phyloP scores from a whole-genome alignment of 2,329 filamentous ascomycete species.

The Harringtonia aguacate region DNA sequence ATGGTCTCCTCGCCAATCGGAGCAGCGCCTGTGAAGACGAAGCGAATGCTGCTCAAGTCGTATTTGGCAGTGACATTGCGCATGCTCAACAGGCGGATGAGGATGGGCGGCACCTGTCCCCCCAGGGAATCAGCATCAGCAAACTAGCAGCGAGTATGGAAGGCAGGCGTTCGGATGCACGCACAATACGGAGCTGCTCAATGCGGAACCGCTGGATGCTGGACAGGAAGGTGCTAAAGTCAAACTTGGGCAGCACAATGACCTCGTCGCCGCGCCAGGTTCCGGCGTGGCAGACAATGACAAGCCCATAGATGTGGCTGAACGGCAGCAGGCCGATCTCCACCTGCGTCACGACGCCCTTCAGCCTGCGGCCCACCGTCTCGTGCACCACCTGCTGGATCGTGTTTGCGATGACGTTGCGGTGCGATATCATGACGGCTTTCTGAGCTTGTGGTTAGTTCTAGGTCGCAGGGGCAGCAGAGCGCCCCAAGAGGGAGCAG shows the following conservation, averaged over 20 bases:
- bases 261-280: constrained; percentile 62
- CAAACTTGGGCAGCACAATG: constrained; percentile 63
- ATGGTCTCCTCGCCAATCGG: constrained; percentile 66
- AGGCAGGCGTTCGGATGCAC: background rate
- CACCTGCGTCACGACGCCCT: constrained; percentile 22
- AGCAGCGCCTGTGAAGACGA: constrained; percentile 66
- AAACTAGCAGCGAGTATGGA: background rate
- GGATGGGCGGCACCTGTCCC: constrained; percentile 73
- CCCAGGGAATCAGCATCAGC: no score
- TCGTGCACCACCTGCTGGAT: constrained; percentile 46
- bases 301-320: constrained; percentile 68
- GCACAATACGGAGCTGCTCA: constrained; percentile 50
- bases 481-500: background rate
- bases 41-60: constrained; percentile 57
- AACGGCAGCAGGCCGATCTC: constrained; percentile 58
- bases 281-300: constrained; percentile 56
- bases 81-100: constrained; percentile 64
- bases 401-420: constrained; percentile 63
- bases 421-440: constrained; percentile 69
- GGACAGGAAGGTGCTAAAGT: constrained; percentile 49
- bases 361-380: constrained; percentile 17
- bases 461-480: no score
- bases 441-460: constrained; percentile 35
- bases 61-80: constrained; percentile 50
- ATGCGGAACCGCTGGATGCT: constrained; percentile 60